Evolutionary conservation across 441 rosid genomes (phyloP).

Genomic region (Capsella rubella): DNA sequence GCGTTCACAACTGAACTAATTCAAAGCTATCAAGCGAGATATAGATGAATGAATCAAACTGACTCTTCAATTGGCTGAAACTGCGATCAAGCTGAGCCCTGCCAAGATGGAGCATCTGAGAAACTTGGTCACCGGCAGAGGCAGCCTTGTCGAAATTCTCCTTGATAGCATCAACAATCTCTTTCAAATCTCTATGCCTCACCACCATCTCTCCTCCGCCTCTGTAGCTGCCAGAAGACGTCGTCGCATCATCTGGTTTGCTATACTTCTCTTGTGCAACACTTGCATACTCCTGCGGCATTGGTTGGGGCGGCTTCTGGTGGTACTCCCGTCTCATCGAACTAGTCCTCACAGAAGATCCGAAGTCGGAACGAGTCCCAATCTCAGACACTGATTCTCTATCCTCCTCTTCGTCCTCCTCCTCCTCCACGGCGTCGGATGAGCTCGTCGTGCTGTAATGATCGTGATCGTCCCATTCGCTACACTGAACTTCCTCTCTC

Average conservation of each 20-base stretch:
- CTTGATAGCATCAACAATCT: slow-evolving; percentile 81
- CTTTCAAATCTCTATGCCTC: slow-evolving; percentile 90
- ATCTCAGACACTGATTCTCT: slow-evolving; percentile 71
- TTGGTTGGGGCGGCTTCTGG: slow-evolving; percentile 28
- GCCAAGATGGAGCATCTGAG: slow-evolving; percentile 81
- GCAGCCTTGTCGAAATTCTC: slow-evolving; percentile 88
- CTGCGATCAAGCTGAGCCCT: slow-evolving; percentile 91
- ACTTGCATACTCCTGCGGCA: slow-evolving; percentile 46
- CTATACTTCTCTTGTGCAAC: slow-evolving; percentile 42
- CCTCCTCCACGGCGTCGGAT: slow-evolving; percentile 55
- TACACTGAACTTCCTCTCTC: slow-evolving; percentile 95
- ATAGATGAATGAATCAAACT: slow-evolving; percentile 19
- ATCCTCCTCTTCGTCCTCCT: slow-evolving; percentile 54
- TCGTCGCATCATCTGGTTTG: slow-evolving; percentile 59
- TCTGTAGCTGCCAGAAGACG: slow-evolving; percentile 64
- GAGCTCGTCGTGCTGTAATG: slow-evolving; percentile 69
- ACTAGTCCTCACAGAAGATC: slow-evolving; percentile 52
- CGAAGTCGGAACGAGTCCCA: slow-evolving; percentile 68
- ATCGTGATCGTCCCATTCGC: slow-evolving; percentile 91
- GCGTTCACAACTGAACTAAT: background rate
- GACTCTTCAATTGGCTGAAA: slow-evolving; percentile 88
- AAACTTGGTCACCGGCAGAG: slow-evolving; percentile 74
- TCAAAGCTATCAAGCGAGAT: background rate
- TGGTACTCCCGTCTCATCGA: slow-evolving; percentile 51
- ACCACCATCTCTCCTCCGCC: slow-evolving; percentile 71